Percentiles rank a stretch among this genome's conserved stretches.
Conservation (phyloP, 2,329 filamentous ascomycete genomes). For the Akanthomyces uredinophilus region DNA sequence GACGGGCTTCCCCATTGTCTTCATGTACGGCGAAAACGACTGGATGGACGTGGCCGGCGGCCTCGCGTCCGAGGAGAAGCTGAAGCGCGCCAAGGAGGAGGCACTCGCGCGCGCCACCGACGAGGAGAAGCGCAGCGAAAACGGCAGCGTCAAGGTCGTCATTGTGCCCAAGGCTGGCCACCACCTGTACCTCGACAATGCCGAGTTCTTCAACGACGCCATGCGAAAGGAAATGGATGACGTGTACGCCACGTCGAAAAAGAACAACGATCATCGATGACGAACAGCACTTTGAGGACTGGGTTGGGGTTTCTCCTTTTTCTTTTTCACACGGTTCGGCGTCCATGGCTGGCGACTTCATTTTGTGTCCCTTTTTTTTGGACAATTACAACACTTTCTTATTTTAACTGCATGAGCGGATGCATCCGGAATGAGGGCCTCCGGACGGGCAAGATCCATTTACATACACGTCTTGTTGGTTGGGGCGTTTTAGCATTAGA, state of each 20-base stretch:
- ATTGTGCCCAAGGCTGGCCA: constrained; percentile 62
- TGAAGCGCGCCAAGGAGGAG: constrained; percentile 61
- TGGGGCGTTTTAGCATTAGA: not conserved
- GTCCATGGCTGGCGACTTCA: not conserved
- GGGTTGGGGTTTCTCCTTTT: not conserved
- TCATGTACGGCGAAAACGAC: constrained; percentile 97
- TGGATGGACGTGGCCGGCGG: constrained; percentile 98
- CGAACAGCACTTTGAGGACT: not conserved
- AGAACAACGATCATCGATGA: not conserved
- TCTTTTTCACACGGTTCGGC: too few species aligned
- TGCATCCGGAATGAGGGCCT: not conserved
- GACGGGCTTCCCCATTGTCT: constrained; percentile 73
- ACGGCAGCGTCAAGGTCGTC: constrained; percentile 76
- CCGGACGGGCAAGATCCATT: not conserved
- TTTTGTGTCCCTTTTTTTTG: not conserved
- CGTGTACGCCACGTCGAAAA: constrained; percentile 31
- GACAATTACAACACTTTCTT: not conserved
- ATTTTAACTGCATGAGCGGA: not conserved
- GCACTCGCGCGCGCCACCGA: constrained; percentile 56
- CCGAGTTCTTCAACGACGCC: constrained; percentile 51
- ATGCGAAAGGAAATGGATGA: constrained; percentile 51
- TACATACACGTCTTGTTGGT: not conserved
- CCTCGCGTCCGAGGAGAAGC: constrained; percentile 70
- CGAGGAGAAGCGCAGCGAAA: constrained; percentile 66
- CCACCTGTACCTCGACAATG: constrained; percentile 56